Evolutionary conservation across 78 protist species (phyloP).

Genomic region (Chrysochromulina parva): DNA sequence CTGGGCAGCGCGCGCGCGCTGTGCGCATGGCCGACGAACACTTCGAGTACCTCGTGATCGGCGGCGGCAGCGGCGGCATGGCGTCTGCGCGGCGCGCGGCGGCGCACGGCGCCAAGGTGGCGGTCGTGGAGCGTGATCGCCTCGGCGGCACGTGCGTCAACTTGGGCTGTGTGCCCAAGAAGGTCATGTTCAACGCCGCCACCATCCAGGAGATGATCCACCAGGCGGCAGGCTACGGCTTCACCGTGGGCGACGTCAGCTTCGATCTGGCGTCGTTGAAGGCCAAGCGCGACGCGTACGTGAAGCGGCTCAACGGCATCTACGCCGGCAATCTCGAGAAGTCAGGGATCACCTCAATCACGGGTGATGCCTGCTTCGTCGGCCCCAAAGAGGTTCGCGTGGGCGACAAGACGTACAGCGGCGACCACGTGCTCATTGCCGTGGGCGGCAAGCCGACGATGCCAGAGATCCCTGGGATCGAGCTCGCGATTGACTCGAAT

Average conservation of each 20-base stretch:
- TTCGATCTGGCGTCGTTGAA: conserved; percentile 64
- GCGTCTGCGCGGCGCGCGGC: conserved; percentile 69
- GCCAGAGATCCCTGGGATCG: conserved; percentile 22
- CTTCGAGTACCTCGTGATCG: conserved; percentile 60
- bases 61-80: conserved; percentile 73
- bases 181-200: conserved; percentile 82
- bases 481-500: neutral
- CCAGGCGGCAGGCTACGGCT: conserved; percentile 22
- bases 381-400: neutral
- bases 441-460: conserved; percentile 11
- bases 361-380: conserved; percentile 3
- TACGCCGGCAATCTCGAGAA: neutral
- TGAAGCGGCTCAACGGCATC: conserved; percentile 72
- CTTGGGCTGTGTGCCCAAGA: conserved; percentile 94
- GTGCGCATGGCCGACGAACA: neutral
- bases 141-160: conserved; percentile 60
- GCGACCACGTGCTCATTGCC: neutral
- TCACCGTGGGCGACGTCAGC: neutral
- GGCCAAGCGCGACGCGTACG: conserved; percentile 76
- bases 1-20: too few species aligned
- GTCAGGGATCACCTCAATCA: neutral
- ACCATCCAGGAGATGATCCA: neutral
- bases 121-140: conserved; percentile 33
- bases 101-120: conserved; percentile 48
- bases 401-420: neutral